Base-by-base conservation (phyloP, 495 filamentous ascomycete genomes). In the Aspergillus leporis region DNA sequence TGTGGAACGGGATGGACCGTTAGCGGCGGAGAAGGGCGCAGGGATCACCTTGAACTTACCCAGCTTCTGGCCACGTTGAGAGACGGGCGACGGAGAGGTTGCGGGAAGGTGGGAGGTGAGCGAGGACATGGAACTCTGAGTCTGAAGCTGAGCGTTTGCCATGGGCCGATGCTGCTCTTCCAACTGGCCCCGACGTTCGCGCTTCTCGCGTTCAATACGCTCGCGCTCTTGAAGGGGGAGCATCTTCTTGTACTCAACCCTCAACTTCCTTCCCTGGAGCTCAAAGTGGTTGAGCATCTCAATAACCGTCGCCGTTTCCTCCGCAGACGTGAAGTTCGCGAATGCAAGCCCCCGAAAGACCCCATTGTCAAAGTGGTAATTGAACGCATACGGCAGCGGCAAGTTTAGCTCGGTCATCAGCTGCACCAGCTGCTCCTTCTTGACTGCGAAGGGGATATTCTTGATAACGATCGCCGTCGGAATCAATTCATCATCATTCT, bases 201-300 rank as follows among this genome's bases (percentile, higher is more conserved):
- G 83, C 84, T 98, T 98, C 75, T 98, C 94, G 28, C 94, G 83
- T 70, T 98, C 94, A 60, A 98, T 98, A 21, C 95, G 86, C 70
- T 98, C 94, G 51, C 94, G 86, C 71, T 98, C 94, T 54, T 92
- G 89, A 49, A 92, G 79, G 12, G 94, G 94, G 21, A 98, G 83
- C 94, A 98, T 98, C 79, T 98, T 98, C 81, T 98, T 98, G 75
- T 98, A 98, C 70, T 98, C 94, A 13, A 98, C 94, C 38, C 94
- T 82, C 66, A 98, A 77, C 73, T 97, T 97, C 45, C 94, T 81
- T 19, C 94, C 94, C 70, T 97, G 91, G 16, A 98, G 83, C 67
- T 98, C 94, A 71, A 96, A 90, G 61, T 96, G 92, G 68, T 98
- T 98, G 73, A 98, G 83, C 48, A 87, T 76, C 22, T 94, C 87